Evolutionary conservation across 1,284 basidiomycete species (phyloP), one percentile per base, ranked within the genome.

Genomic region (Cutaneotrichosporon dermatis): DNA sequence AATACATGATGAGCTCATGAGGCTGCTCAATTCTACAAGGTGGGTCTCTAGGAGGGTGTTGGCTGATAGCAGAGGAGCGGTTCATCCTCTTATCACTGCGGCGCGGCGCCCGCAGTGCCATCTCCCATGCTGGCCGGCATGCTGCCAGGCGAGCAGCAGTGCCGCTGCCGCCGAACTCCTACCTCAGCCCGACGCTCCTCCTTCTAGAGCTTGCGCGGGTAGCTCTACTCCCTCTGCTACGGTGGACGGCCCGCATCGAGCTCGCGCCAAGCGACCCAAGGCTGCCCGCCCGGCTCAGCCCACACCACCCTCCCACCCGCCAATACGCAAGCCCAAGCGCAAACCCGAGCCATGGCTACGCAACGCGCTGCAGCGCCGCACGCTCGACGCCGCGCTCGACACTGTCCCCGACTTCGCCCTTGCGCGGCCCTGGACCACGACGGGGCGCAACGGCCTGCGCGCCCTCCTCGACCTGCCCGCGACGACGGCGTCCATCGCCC

Each of bases 51-150:
- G 46, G 13, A 36, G 10, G 33, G 33, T 6, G 4, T 6, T 2
- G 35, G 46, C 46, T 49, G 33, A 49, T 12, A 5, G 13, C 33
- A 49, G 46, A 33, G 34, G 25, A 49, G 11, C 33, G 6, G 6
- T 49, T 6, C 34, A 33, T 49, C 46, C 34, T 40, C 39, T 40
- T 40, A 15, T 9, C 6, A n/a, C 50, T 40, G 36, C 37, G 35
- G 12, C 34, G 12, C 12, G 11, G 33, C 43, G 53, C 34, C 53
- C 53, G 44, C 43, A 9, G 35, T 54, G 53, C 43, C 43, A 54
- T 11, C 53, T 54, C n/a, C 53, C 44, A 4, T 54, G 53, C 43
- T 54, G 53, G 53, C 53, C 53, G n/a, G 44, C 36, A 9, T 54
- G 53, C 43, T 43, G 53, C 3, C 34, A 33, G n/a, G 53, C 53